A percentile compares a stretch with the other conserved stretches of the same genome.
Evolutionary conservation across 805 yeast species (phyloP).

Genomic region (Yarrowia sp.): DNA sequence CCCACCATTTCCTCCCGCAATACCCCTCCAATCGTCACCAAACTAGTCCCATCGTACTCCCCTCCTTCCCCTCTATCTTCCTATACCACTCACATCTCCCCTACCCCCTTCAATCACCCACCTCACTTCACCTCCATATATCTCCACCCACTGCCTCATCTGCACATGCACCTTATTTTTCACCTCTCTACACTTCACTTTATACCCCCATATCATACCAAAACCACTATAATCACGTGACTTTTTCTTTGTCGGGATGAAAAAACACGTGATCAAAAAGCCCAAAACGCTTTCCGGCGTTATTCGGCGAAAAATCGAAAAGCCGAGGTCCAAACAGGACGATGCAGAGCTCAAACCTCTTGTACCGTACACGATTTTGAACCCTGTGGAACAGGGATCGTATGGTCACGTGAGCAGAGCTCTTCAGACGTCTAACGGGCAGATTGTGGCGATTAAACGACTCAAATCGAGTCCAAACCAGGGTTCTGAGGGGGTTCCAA

Average conservation of each 20-base stretch:
- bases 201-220: neutral
- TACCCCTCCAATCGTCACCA: no score
- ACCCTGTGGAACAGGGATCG: conserved; percentile 39
- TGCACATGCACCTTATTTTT: neutral
- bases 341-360: conserved; percentile 9
- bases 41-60: no score
- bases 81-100: no score
- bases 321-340: neutral
- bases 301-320: neutral
- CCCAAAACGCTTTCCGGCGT: neutral
- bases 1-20: no score
- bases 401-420: conserved; percentile 64
- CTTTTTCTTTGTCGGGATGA: neutral
- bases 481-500: conserved; percentile 2
- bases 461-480: neutral
- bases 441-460: conserved; percentile 41
- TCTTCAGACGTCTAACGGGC: conserved; percentile 43
- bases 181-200: neutral
- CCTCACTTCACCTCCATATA: no score
- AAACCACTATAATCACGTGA: neutral
- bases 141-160: no score
- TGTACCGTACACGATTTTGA: conserved; percentile 33
- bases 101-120: no score
- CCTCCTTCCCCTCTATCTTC: no score
- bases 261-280: conserved; percentile 15